Percentiles rank a stretch among this genome's conserved stretches.
Evolutionary conservation across 768 basidiomycete genomes (phyloP).

Genomic region (Agrocybe praecox): DNA sequence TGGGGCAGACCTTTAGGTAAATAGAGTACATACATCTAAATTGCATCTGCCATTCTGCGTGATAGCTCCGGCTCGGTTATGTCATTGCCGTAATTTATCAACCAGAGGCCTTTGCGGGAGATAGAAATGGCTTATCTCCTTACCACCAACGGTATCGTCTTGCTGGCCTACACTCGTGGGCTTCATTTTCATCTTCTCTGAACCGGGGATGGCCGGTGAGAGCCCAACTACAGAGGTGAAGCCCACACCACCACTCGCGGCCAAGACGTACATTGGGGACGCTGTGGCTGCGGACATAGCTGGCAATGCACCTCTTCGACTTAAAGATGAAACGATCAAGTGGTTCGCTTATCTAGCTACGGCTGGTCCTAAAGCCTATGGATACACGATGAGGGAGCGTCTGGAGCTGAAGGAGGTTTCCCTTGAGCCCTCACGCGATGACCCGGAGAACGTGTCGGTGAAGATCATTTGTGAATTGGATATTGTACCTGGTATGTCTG

Average conservation of each 20-base stretch:
- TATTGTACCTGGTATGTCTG: constrained; percentile 16
- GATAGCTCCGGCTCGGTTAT: neutral
- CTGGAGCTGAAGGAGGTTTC: constrained; percentile 16
- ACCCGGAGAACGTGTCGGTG: constrained; percentile 9
- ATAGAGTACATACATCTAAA: no score
- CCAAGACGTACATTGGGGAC: neutral
- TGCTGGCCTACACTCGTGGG: neutral
- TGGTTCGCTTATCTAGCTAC: constrained; percentile 17
- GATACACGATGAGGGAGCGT: constrained; percentile 5
- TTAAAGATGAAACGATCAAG: constrained; percentile 14
- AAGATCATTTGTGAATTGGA: constrained; percentile 21
- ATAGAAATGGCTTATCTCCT: neutral
- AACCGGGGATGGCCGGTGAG: neutral
- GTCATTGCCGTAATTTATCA: neutral
- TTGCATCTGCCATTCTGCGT: no score
- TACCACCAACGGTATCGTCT: neutral
- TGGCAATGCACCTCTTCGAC: constrained; percentile 11
- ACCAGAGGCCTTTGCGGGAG: neutral
- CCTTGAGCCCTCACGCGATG: constrained; percentile 15
- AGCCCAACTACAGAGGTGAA: neutral
- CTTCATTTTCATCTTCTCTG: no score
- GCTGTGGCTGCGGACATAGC: neutral
- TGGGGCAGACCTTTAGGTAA: no score
- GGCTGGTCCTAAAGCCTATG: constrained; percentile 1
- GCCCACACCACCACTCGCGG: neutral